Evolutionary conservation across 2,329 filamentous ascomycete genomes (phyloP).

Genomic region (Exophiala calicioides): DNA sequence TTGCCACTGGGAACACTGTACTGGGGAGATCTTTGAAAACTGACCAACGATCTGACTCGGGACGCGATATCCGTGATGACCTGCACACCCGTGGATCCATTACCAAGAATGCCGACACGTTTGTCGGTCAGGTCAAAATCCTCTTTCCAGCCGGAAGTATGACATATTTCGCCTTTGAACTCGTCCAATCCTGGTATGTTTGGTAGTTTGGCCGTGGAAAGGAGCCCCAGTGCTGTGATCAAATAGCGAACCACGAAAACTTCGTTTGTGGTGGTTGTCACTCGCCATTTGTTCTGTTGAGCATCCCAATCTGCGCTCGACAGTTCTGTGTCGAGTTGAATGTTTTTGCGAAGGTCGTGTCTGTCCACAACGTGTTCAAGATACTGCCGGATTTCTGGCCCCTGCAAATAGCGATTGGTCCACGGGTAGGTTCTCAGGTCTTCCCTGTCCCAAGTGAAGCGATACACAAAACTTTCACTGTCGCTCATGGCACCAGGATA

Average conservation of each 20-base stretch:
- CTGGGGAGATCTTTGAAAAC: conserved; percentile 41
- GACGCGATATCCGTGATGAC: conserved; percentile 31
- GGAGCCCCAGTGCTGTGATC: conserved; percentile 42
- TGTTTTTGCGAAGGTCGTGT: conserved; percentile 47
- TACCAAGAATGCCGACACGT: too few species aligned
- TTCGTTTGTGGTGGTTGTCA: conserved; percentile 43
- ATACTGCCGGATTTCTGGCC: conserved; percentile 49
- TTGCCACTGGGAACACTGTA: conserved; percentile 21
- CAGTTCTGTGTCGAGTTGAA: conserved; percentile 48
- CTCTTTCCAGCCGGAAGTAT: conserved; percentile 46
- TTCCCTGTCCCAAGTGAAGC: conserved; percentile 44
- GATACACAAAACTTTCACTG: conserved; percentile 25
- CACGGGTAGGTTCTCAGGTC: conserved; percentile 23
- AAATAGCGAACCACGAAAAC: conserved; percentile 42
- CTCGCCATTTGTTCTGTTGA: conserved; percentile 42
- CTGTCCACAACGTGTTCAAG: conserved; percentile 52
- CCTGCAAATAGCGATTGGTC: conserved; percentile 26
- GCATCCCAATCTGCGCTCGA: conserved; percentile 44
- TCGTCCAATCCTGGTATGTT: conserved; percentile 39
- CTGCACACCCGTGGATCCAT: too few species aligned
- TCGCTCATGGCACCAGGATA: conserved; percentile 42
- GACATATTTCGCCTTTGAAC: conserved; percentile 43
- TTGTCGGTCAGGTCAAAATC: conserved; percentile 19
- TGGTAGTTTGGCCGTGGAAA: conserved; percentile 42
- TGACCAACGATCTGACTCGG: conserved; percentile 35